Evolutionary conservation across 192 early-diverging fungal genomes (phyloP), one percentile per base, ranked within the genome.

Genomic region (Lobosporangium transversale): DNA sequence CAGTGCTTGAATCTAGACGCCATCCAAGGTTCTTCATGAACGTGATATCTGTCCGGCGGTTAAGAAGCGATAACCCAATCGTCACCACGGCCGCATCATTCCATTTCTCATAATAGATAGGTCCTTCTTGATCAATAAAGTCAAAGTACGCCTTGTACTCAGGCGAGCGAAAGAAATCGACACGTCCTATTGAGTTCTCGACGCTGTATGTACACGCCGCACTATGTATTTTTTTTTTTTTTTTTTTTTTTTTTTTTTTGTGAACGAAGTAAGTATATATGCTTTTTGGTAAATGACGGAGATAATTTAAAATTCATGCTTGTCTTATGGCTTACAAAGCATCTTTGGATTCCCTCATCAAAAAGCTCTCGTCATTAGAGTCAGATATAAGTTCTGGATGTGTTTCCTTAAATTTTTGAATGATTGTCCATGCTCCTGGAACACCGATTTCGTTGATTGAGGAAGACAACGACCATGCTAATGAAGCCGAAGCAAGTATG

Each of bases 131-230:
- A 11, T 74, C 70, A 2, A 92, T 85, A 50, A 66, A 79, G 49
- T 80, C 61, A 43, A 81, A 79, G 54, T 82, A 84, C 23, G 70
- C 78, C 30, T 76, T 58, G 81, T 92, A 91, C 1, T 62, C 81
- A 11, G 70, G 55, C 37, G 81, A 86, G 23, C 87, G 80, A 60
- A 86, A 91, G 49, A 91, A 81, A 26, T 87, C 71, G 54, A 88
- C 58, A 33, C 83, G 65, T 30, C 81, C 89, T 20, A 93, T 89
- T 58, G 91, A 90, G 66, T 91, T 92, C 57, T 93, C 89, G 49
- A 84, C 83, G 80, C 88, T 89, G 40, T 89, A 92, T 40, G 90
- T 81, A 60, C 90, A 91, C 18, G 56, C 56, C 1, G 79, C 70
- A 44, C 88, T 90, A 57, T 87, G 84, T 20, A 9, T 23, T 8